Evolutionary conservation across 2,329 filamentous ascomycete genomes (phyloP), one percentile per base, ranked within the genome.

Genomic region (Paecilomyces niveus): DNA sequence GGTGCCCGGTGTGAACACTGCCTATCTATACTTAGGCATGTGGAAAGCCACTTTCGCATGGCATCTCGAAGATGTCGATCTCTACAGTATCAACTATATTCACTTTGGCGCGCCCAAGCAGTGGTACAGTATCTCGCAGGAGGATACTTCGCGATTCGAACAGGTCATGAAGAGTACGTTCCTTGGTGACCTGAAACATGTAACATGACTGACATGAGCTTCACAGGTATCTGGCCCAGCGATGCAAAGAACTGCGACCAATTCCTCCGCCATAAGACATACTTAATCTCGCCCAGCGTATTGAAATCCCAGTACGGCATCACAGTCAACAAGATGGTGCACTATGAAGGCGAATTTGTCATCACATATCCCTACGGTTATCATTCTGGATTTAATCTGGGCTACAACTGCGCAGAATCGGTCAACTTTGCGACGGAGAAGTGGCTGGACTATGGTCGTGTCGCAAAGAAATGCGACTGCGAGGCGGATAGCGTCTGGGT

Each of bases 71-170:
- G 94, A 99, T 72, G 93, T 99, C 50, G 94, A 99, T 77, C 84
- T 99, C 3, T 99, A 99, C 85, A 97, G 92, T 73, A 99, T 99
- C 82, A 99, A 99, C 78, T 99, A 97, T 73, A 92, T 99, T 60
- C 94, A 99, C 70, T 99, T 99, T 72, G 94, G 94, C 57, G 94
- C 94, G 1, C 94, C 94, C 0, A 99, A 99, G 76, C 94, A 99
- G 73, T 99, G 94, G 94, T 99, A 99, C 77, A 97, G 92, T 74
- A 97, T 99, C 64, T 96, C 93, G 0, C 95, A 97, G 73, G 89
- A 90, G 64, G 94, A 99, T 72, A 92, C 93, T 13, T 86, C 92
- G 55, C 88, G 89, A 15, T 99, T 99, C 67, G 94, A 99, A 74
- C 85, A 87, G 39, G 93, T 91, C 50, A 99, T 99, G 94, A 93